Conservation (phyloP, 2,329 filamentous ascomycete genomes). For the Beauveria bassiana region DNA sequence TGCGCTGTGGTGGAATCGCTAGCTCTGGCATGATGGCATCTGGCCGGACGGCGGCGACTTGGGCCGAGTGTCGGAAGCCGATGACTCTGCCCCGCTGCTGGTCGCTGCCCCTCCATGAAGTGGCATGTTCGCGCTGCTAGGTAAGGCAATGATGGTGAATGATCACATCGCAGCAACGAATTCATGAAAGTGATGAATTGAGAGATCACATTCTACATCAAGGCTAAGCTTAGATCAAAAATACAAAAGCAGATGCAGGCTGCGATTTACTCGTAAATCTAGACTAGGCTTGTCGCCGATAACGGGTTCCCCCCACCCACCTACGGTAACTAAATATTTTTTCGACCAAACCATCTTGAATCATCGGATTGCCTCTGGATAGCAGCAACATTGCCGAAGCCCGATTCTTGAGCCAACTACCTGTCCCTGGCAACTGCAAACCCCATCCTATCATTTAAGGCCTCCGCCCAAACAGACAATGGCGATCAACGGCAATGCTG, state of each 20-base stretch:
- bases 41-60: background rate
- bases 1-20: background rate
- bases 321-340: slow-evolving; percentile 4
- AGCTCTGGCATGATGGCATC: background rate
- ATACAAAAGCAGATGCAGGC: background rate
- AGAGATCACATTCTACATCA: too few species aligned
- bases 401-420: background rate
- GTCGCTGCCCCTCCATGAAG: slow-evolving; percentile 2
- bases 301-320: background rate
- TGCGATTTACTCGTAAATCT: background rate
- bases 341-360: background rate
- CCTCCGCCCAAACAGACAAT: slow-evolving; percentile 22
- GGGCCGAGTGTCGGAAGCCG: slow-evolving; percentile 5
- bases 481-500: slow-evolving; percentile 32
- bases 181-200: background rate
- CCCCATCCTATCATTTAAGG: background rate
- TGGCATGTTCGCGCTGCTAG: background rate
- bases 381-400: background rate
- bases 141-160: background rate
- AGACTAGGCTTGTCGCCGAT: background rate
- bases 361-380: background rate
- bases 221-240: background rate
- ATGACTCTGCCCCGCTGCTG: slow-evolving; percentile 5
- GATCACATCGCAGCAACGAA: too few species aligned
- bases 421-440: background rate